Evolutionary conservation across 495 filamentous ascomycete genomes (phyloP).

Genomic region (Neurospora cerealis): DNA sequence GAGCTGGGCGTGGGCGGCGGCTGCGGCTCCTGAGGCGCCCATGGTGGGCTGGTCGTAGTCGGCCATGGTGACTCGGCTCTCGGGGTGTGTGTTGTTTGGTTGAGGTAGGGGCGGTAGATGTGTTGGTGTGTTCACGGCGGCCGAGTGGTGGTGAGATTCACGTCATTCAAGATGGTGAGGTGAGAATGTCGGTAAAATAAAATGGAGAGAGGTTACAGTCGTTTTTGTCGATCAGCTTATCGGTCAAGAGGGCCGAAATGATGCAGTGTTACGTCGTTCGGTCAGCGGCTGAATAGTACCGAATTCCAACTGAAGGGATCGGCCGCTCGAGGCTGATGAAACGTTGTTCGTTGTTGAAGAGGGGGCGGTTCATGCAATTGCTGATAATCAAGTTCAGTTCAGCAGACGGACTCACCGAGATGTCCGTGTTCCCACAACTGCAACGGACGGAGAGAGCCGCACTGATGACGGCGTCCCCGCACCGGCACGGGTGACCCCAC

Average conservation of each 20-base stretch:
- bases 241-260: not conserved
- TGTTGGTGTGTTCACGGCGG: not conserved
- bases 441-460: not conserved
- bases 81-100: too few relatives aligned
- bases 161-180: not conserved
- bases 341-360: not conserved
- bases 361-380: not conserved
- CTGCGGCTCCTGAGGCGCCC: not conserved
- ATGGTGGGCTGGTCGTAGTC: conserved; percentile 2
- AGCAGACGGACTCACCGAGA: not conserved
- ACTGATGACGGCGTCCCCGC: not conserved
- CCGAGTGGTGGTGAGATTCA: not conserved
- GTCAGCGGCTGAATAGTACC: not conserved
- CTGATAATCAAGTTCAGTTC: not conserved
- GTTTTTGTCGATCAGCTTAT: not conserved
- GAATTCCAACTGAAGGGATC: not conserved
- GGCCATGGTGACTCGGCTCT: not conserved
- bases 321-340: not conserved
- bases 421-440: not conserved
- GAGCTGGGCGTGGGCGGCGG: conserved; percentile 22
- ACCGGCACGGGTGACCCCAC: not conserved
- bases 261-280: not conserved
- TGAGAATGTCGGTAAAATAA: not conserved
- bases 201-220: not conserved
- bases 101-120: not conserved